Conservation (phyloP, 352 stramenopile species). For the Globisporangium cederbergense region DNA sequence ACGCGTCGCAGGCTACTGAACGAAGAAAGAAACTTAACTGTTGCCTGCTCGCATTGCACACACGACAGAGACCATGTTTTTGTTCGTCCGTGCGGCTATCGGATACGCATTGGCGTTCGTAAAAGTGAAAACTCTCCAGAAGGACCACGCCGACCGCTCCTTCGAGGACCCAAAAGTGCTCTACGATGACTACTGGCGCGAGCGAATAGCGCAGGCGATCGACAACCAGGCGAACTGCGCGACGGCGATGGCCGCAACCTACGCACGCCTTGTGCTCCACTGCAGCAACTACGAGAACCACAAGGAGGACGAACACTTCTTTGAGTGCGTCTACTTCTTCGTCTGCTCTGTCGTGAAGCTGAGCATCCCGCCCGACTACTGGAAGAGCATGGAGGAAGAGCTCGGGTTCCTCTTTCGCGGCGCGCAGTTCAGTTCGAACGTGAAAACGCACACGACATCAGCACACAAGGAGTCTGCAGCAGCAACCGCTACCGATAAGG, state of each 20-base stretch:
- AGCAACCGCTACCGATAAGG: constrained; percentile 4
- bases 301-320: constrained; percentile 80
- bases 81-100: constrained; percentile 62
- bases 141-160: constrained; percentile 26
- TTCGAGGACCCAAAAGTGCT: constrained; percentile 25
- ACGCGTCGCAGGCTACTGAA: background rate
- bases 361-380: constrained; percentile 47
- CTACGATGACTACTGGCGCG: constrained; percentile 23
- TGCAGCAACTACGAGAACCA: constrained; percentile 84
- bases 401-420: constrained; percentile 73
- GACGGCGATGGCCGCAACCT: constrained; percentile 42
- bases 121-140: constrained; percentile 49
- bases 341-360: constrained; percentile 71
- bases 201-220: constrained; percentile 25
- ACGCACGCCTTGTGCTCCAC: constrained; percentile 69
- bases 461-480: constrained; percentile 20
- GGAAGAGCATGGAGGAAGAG: constrained; percentile 61
- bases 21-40: background rate
- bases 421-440: constrained; percentile 63
- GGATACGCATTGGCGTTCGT: constrained; percentile 65
- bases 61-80: constrained; percentile 61
- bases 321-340: constrained; percentile 82
- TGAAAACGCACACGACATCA: constrained; percentile 38
- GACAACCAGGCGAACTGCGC: constrained; percentile 30
- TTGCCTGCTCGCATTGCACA: too few relatives aligned